Base-by-base conservation (phyloP, 208 protist species). In the Tritrichomonas musculus region DNA sequence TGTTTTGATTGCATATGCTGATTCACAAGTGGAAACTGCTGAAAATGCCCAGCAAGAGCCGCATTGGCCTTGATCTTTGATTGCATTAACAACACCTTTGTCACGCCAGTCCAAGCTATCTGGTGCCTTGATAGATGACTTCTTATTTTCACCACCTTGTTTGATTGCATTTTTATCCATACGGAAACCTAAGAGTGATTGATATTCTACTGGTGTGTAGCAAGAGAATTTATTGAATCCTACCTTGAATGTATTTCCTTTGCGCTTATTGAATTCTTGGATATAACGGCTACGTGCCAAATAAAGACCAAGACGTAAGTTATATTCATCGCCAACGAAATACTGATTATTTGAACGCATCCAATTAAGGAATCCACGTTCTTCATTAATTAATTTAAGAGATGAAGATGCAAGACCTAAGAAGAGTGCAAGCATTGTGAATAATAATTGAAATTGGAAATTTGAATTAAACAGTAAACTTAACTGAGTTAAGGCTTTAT, bases 31-130 rank as follows among this genome's bases (percentile, higher is more conserved):
- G 95, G 25, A 92, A 94, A 69, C 95, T 94, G 20, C 8, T 39
- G 53, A 77, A 50, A 95, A 94, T 30, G 95, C 93, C 96, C 95
- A 96, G 93, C 95, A 96, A 14, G 93, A 95, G 50, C 96, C 96
- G 94, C 96, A 97, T 30, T 95, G 94, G 60, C 94, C 95, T 93
- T 97, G 96, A 92, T 97, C 93, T 84, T 96, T 96, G 5, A 95
- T 88, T 47, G 72, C 93, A 20, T 94, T 96, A 9, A 97, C 95
- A 57, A 95, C 88, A 8, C 93, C 94, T 72, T 95, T 82, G 22
- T 95, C 57, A 39, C 96, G 73, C 95, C 96, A 96, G 94, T 97
- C 96, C 22, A 97, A 30, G 41, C 14, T 20, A 30, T 82, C 73
- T 50, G 73, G 73, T 53, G 41, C 73, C 20, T 82, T 50, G 41